Evolutionary conservation across 2,329 filamentous ascomycete genomes (phyloP), one percentile per base, ranked within the genome.

Genomic region (Cladophialophora psammophila): DNA sequence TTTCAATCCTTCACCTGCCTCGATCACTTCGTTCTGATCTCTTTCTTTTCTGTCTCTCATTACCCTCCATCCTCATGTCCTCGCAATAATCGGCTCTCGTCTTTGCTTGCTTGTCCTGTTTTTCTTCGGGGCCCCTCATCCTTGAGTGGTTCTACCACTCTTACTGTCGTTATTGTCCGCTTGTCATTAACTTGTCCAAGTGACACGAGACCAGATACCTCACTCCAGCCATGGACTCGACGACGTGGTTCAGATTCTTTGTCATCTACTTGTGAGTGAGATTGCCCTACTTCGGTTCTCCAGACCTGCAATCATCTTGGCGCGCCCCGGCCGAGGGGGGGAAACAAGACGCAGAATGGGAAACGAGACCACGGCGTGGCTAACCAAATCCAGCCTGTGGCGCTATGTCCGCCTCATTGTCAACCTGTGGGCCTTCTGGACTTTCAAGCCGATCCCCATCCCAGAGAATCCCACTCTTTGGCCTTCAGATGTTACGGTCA

Each of bases 331-430:
- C 5, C 5, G 45, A 26, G 18, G 40, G 45, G 42, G 13, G 50
- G 36, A 12, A 35, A 34, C 12, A 55, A 10, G 18, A 20, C 18
- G 18, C 45, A 12, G 26, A 12, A 10, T 12, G 6, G 6, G 18
- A 50, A 20, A 12, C 20, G 26, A 20, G 9, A 12, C 18, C 26
- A 52, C 32, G 26, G 40, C 10, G 56, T 34, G 18, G 53, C 66
- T 68, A 56, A 69, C 68, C 58, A 31, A 48, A 32, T 73, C 62
- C 76, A 96, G 94, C 88, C 76, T 94, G 68, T 93, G 96, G 84
- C 91, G 94, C 73, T 97, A 97, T 81, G 75, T 93, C 68, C 91
- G 94, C 71, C 86, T 96, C 72, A 83, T 96, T 74, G 89, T 96
- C 73, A 95, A 97, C 77, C 88, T 92, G 74, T 82, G 91, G 74